Conservation (phyloP, 1,139 yeast species). For the Kluyveromyces marxianus region DNA sequence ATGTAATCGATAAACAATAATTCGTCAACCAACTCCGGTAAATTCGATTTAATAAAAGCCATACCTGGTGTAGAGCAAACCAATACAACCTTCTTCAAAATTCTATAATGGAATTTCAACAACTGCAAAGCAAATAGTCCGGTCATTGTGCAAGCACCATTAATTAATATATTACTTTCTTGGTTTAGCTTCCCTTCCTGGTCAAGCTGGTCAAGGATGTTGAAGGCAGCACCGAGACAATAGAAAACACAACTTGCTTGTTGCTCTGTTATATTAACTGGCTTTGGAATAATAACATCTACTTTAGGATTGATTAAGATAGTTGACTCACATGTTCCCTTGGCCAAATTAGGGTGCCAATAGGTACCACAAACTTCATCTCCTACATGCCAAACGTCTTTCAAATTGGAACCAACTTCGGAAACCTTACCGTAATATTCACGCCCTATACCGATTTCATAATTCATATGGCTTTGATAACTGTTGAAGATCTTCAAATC, state of each 20-base stretch:
- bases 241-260: slow-evolving; percentile 57
- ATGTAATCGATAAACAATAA: slow-evolving; percentile 26
- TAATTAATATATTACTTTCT: slow-evolving; percentile 40
- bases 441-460: slow-evolving; percentile 53
- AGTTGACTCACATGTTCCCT: slow-evolving; percentile 49
- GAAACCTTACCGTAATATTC: slow-evolving; percentile 64
- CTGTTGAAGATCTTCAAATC: slow-evolving; percentile 47
- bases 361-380: slow-evolving; percentile 59
- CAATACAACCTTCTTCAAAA: slow-evolving; percentile 39
- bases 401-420: slow-evolving; percentile 45
- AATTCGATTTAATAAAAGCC: slow-evolving; percentile 22
- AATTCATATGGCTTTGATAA: slow-evolving; percentile 32
- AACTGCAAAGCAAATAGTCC: slow-evolving; percentile 57
- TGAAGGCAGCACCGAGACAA: slow-evolving; percentile 48
- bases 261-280: slow-evolving; percentile 39
- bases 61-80: slow-evolving; percentile 34
- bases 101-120: slow-evolving; percentile 41
- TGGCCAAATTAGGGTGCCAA: slow-evolving; percentile 36
- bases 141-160: slow-evolving; percentile 73
- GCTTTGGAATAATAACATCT: slow-evolving; percentile 39
- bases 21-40: slow-evolving; percentile 25
- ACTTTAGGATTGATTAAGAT: slow-evolving; percentile 39
- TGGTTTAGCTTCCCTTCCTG: slow-evolving; percentile 24
- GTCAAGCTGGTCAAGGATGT: slow-evolving; percentile 33
- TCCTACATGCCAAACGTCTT: slow-evolving; percentile 41